A percentile compares a stretch with the other conserved stretches of the same genome.
Evolutionary conservation across 192 early-diverging fungal genomes (phyloP).

Genomic region (Pecoramyces ruminantium): DNA sequence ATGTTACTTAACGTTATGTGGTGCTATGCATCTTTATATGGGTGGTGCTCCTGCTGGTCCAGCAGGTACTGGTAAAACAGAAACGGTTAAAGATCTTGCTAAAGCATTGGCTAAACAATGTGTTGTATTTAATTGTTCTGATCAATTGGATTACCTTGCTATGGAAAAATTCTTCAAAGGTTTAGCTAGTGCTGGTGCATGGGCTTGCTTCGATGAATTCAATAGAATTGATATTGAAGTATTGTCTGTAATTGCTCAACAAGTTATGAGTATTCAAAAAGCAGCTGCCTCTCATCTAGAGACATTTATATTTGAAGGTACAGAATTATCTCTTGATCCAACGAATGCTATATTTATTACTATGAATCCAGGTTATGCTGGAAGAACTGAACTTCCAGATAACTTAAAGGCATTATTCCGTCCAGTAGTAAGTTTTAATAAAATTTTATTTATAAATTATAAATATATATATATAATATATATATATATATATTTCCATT

Average conservation of each 20-base stretch:
- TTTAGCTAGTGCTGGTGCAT: conserved; percentile 30
- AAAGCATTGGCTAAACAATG: conserved; percentile 44
- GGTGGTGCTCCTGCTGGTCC: conserved; percentile 42
- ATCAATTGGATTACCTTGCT: conserved; percentile 41
- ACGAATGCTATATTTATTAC: conserved; percentile 47
- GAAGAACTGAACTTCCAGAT: conserved; percentile 39
- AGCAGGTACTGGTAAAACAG: conserved; percentile 42
- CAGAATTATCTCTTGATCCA: conserved; percentile 37
- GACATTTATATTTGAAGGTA: conserved; percentile 36
- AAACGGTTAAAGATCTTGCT: conserved; percentile 41
- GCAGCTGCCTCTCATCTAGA: conserved; percentile 23
- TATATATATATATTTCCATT: too few species aligned
- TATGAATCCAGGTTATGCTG: conserved; percentile 48
- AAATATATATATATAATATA: too few species aligned
- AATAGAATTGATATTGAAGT: conserved; percentile 49
- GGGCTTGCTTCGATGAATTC: conserved; percentile 49
- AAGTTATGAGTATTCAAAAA: conserved; percentile 43
- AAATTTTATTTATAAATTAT: too few species aligned
- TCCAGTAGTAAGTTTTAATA: conserved; percentile 15
- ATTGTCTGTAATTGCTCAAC: conserved; percentile 39
- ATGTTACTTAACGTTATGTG: conserved; percentile 34
- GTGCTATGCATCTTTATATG: conserved; percentile 45
- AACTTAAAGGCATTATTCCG: conserved; percentile 42
- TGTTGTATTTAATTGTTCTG: conserved; percentile 47
- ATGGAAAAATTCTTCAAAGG: conserved; percentile 52